A percentile compares a stretch with the other conserved stretches of the same genome.
These are phyloP conservation scores for Cylindrotheca closterium DNA, from an alignment of 108 stramenopile species.

Conservation along the genomic window DNA sequence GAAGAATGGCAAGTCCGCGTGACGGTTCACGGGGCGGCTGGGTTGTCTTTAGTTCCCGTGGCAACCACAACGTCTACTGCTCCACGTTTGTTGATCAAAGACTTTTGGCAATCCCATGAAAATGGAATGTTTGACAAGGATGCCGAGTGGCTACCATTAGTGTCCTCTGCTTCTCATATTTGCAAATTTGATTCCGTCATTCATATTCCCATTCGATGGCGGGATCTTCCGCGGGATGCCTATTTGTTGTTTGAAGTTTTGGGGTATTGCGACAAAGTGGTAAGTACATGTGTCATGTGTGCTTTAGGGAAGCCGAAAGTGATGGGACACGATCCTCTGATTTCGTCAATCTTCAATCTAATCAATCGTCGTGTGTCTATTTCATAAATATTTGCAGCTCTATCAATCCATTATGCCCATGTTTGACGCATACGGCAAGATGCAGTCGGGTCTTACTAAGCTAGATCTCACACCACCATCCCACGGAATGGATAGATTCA, in stretches of 20 bases:
- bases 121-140: neutral
- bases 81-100: conserved; percentile 1
- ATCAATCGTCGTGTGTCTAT: neutral
- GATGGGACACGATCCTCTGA: too few relatives aligned
- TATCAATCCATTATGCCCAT: conserved; percentile 36
- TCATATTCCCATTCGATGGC: conserved; percentile 73
- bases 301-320: neutral
- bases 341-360: too few relatives aligned
- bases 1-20: conserved; percentile 23
- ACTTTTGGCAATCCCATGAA: neutral
- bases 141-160: conserved; percentile 13
- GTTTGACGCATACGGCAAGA: conserved; percentile 43
- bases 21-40: conserved; percentile 29
- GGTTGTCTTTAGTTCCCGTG: conserved; percentile 32
- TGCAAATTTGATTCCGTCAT: conserved; percentile 36
- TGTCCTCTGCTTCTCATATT: conserved; percentile 27
- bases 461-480: conserved; percentile 16
- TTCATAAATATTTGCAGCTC: conserved; percentile 10
- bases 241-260: conserved; percentile 55
- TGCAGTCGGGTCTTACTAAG: conserved; percentile 33
- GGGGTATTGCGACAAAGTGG: conserved; percentile 28
- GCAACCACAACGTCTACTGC: conserved; percentile 13
- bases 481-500: neutral
- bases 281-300: conserved; percentile 7
- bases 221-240: conserved; percentile 80